phyloP scores from a whole-genome alignment of 78 protist genomes.

The Speleostelium caveatum region DNA sequence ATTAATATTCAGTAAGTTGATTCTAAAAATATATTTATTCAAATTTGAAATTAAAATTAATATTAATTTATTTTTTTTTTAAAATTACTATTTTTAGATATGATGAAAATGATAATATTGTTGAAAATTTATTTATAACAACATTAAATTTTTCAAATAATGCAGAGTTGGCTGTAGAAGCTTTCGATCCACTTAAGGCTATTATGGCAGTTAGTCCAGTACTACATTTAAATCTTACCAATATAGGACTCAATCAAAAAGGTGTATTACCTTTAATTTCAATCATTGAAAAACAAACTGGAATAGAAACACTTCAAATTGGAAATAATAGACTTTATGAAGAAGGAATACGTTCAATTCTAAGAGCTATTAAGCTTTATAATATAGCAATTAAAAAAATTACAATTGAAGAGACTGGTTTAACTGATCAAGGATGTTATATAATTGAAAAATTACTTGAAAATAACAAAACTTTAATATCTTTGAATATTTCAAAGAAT shows the following conservation, averaged over 20 bases:
- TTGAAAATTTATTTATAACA: slow-evolving; percentile 45
- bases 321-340: slow-evolving; percentile 59
- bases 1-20: slow-evolving; percentile 34
- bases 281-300: slow-evolving; percentile 44
- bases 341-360: slow-evolving; percentile 29
- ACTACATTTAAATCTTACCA: slow-evolving; percentile 30
- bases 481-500: slow-evolving; percentile 49
- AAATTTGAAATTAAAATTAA: not conserved
- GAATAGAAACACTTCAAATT: slow-evolving; percentile 35
- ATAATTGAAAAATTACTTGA: slow-evolving; percentile 27
- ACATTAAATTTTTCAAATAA: slow-evolving; percentile 57
- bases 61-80: slow-evolving; percentile 7
- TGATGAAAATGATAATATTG: slow-evolving; percentile 66
- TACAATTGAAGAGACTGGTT: slow-evolving; percentile 35
- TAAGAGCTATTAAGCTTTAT: slow-evolving; percentile 34
- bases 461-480: slow-evolving; percentile 26
- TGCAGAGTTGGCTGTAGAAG: slow-evolving; percentile 44
- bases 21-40: not conserved
- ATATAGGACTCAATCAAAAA: slow-evolving; percentile 50
- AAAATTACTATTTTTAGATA: slow-evolving; percentile 4
- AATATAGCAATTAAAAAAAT: slow-evolving; percentile 8
- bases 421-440: slow-evolving; percentile 30
- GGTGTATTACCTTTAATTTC: slow-evolving; percentile 27
- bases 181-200: slow-evolving; percentile 51
- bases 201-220: slow-evolving; percentile 14